Percentiles rank a stretch among this genome's conserved stretches.
Conservation (phyloP, 140 eudicot species). For the Eryngium alpinum region DNA sequence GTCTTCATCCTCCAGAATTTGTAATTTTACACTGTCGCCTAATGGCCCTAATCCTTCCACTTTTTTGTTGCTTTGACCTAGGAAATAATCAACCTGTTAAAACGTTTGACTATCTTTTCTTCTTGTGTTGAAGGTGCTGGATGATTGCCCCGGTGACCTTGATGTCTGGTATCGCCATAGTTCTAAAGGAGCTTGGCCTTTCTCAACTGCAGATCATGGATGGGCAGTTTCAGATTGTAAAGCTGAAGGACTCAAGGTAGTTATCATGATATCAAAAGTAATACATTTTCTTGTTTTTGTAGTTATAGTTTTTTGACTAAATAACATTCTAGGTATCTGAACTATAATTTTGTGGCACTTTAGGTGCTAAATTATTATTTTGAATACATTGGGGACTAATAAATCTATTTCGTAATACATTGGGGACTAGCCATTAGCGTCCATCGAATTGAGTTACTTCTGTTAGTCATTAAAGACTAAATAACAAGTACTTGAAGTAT, state of each 20-base stretch:
- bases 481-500: too few species aligned
- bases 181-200: conserved; percentile 99
- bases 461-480: too few species aligned
- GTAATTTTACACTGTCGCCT: not conserved
- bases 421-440: too few species aligned
- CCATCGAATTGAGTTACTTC: too few species aligned
- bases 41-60: not conserved
- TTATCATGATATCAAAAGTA: not conserved
- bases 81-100: not conserved
- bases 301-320: too few species aligned
- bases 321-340: too few species aligned
- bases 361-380: too few species aligned
- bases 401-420: too few species aligned
- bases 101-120: conserved; percentile 8
- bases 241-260: conserved; percentile 86
- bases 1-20: not conserved
- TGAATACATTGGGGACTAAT: too few species aligned
- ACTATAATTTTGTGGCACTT: too few species aligned
- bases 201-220: conserved; percentile 94
- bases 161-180: conserved; percentile 80
- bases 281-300: too few species aligned
- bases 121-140: conserved; percentile 47
- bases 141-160: conserved; percentile 74
- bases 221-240: conserved; percentile 98
- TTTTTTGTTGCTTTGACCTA: not conserved